A percentile compares a stretch with the other conserved stretches of the same genome.
phyloP scores from a whole-genome alignment of 805 yeast genomes.

The Cyberlindnera samutprakarnensis region DNA sequence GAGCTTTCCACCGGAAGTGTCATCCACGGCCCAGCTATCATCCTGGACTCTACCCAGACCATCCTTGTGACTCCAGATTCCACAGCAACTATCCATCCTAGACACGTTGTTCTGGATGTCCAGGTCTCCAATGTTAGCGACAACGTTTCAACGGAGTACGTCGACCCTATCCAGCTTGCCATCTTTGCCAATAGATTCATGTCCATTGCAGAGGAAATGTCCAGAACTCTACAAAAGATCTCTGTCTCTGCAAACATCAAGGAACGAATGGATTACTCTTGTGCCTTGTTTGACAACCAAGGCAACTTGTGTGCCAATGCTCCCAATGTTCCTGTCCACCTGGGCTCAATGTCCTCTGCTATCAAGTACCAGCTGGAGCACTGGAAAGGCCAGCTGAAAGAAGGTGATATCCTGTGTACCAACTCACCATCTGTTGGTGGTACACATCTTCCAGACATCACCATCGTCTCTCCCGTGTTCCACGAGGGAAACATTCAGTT shows the following conservation, averaged over 20 bases:
- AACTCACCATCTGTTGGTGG: conserved; percentile 40
- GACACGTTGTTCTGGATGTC: conserved; percentile 27
- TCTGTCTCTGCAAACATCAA: conserved; percentile 38
- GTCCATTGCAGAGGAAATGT: conserved; percentile 45
- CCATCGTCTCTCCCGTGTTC: conserved; percentile 51
- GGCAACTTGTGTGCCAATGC: conserved; percentile 39
- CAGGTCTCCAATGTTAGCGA: conserved; percentile 28
- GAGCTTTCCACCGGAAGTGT: conserved; percentile 24
- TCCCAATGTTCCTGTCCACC: conserved; percentile 41
- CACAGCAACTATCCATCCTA: conserved; percentile 27
- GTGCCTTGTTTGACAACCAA: conserved; percentile 39
- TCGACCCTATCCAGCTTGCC: conserved; percentile 38
- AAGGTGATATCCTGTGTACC: conserved; percentile 37
- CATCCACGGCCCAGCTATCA: conserved; percentile 32
- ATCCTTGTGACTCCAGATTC: conserved; percentile 31
- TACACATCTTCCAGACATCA: conserved; percentile 43
- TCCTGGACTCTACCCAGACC: conserved; percentile 32
- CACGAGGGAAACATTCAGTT: conserved; percentile 38
- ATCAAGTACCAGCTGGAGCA: conserved; percentile 29
- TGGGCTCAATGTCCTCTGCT: conserved; percentile 39
- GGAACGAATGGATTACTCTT: conserved; percentile 40
- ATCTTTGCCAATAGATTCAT: conserved; percentile 40
- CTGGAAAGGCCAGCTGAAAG: conserved; percentile 31
- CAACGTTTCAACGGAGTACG: conserved; percentile 35
- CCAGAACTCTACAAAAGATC: conserved; percentile 36